Evolutionary conservation across 208 protist species (phyloP).

Genomic region (Leishmania braziliensis): DNA sequence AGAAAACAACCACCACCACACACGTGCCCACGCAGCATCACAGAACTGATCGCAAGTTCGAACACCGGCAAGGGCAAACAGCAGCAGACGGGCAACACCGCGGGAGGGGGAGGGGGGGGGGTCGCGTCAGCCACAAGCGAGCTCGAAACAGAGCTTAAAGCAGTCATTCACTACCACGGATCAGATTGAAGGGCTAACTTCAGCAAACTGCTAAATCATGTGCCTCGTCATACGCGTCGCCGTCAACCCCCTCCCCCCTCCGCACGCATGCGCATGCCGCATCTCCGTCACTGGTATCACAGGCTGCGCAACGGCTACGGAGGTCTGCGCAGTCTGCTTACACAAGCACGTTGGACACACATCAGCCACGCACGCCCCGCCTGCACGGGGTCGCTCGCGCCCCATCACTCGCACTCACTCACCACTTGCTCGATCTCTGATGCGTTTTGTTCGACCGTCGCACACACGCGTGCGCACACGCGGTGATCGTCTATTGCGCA

Average conservation of each 20-base stretch:
- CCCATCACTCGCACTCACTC: no score
- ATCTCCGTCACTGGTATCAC: slow-evolving; percentile 36
- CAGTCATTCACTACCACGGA: neutral
- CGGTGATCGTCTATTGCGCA: no score
- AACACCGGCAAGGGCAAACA: neutral
- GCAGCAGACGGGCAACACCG: no score
- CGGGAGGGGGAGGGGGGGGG: no score
- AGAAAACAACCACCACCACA: no score
- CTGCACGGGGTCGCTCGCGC: no score
- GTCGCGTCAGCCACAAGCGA: neutral
- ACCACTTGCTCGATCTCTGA: neutral
- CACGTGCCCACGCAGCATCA: no score
- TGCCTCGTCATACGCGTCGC: slow-evolving; percentile 27
- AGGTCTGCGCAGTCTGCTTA: slow-evolving; percentile 26
- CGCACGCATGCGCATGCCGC: neutral
- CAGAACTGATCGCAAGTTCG: no score
- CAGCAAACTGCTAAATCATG: neutral
- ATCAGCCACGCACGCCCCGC: neutral
- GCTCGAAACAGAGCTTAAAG: neutral
- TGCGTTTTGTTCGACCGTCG: no score
- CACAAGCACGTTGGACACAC: slow-evolving; percentile 22
- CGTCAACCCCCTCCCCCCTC: neutral
- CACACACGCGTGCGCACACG: no score
- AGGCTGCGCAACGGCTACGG: slow-evolving; percentile 10
- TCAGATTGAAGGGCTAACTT: slow-evolving; percentile 39